Base-by-base conservation (phyloP, 2,329 filamentous ascomycete species). In the Fusarium caatingaense region DNA sequence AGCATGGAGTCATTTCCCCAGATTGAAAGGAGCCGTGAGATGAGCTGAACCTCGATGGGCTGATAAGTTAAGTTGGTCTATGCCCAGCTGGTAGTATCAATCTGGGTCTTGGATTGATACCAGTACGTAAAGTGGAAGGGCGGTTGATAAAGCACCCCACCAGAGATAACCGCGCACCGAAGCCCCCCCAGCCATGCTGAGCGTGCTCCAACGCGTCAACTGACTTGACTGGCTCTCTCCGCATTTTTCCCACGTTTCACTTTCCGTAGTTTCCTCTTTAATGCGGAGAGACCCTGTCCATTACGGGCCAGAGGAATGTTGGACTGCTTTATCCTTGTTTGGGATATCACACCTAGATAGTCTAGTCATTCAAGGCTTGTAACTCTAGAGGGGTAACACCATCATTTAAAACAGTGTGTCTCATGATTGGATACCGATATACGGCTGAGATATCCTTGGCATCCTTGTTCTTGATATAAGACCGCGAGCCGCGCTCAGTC, bases 151-250 rank as follows among this genome's bases (percentile, higher is more conserved):
- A 55, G 32, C 55, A 47, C 64, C 57, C 68, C 59, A 62, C 47
- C 45, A 11, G 42, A 69, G 68, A 71, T 71, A 71, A 72, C 67
- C 67, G 67, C 67, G 67, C 61, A 71, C 67, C 67, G 67, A 63
- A 59, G 23, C 23, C 51, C 42, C 53, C 32, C 16, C 53, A 44
- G 32, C 20, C 27, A 34, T 49, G 40, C 48, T 50, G 28, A 30
- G 28, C n/a, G 21, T 49, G 45, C 49, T 42, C 40, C 60, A 60
- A 47, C 67, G 67, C 57, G 67, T 54, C 67, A 58, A 69, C 20
- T 12, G 13, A 56, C 41, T 23, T 64, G n/a, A 65, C 64, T 68
- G 64, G 64, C 27, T 51, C 41, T 34, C 41, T 46, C 32, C 51
- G 51, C 42, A 41, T 42, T 56, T 46, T 10, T 12, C 15, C 27